phyloP scores from a whole-genome alignment of 108 stramenopile species.

The Nitzschia palea region DNA sequence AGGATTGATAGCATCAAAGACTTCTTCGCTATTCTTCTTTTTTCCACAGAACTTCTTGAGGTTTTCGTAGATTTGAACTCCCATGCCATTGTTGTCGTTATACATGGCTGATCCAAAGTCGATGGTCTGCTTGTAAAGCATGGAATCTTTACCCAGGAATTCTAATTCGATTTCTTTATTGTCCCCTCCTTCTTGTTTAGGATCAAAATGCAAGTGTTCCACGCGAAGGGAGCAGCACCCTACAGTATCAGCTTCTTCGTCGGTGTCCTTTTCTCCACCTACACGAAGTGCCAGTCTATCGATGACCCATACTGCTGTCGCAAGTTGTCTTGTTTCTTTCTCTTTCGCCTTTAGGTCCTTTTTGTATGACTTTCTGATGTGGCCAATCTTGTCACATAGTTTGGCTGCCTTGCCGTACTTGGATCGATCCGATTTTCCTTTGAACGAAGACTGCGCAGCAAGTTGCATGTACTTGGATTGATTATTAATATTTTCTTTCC shows the following conservation, averaged over 20 bases:
- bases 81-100: slow-evolving; percentile 88
- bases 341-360: slow-evolving; percentile 83
- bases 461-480: slow-evolving; percentile 99
- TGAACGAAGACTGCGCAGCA: slow-evolving; percentile 96
- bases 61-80: slow-evolving; percentile 90
- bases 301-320: slow-evolving; percentile 99
- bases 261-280: slow-evolving; percentile 99
- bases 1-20: slow-evolving; percentile 95
- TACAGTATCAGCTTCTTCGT: slow-evolving; percentile 99
- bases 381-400: slow-evolving; percentile 95
- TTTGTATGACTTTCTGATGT: slow-evolving; percentile 92
- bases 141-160: slow-evolving; percentile 99
- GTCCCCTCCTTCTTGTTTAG: slow-evolving; percentile 76
- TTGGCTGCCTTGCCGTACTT: slow-evolving; percentile 98
- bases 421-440: slow-evolving; percentile 96
- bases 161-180: slow-evolving; percentile 96
- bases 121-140: slow-evolving; percentile 99
- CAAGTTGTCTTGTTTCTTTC: slow-evolving; percentile 83
- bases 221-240: slow-evolving; percentile 99
- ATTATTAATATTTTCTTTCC: slow-evolving; percentile 97
- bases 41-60: slow-evolving; percentile 87
- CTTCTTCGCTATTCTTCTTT: slow-evolving; percentile 90
- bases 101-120: slow-evolving; percentile 89
- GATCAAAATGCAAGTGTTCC: slow-evolving; percentile 97
- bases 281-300: slow-evolving; percentile 99